A percentile compares a stretch with the other conserved stretches of the same genome.
These are phyloP conservation scores for Rosa chinensis DNA, from an alignment of 306 rosid genomes.

Conservation along the genomic window DNA sequence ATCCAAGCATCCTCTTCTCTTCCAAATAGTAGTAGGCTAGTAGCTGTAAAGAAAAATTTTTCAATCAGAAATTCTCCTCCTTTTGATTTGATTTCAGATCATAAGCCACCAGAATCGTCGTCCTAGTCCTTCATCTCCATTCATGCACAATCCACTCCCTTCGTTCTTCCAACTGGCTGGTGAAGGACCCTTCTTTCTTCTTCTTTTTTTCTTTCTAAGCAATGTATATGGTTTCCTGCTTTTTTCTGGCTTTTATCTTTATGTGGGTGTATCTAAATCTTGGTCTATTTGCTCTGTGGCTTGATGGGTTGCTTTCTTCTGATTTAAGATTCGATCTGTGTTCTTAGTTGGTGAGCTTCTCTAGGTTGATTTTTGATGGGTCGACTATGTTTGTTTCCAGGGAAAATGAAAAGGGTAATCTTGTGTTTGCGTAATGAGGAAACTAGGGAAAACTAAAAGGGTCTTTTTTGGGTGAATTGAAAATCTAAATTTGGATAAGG, in stretches of 20 bases:
- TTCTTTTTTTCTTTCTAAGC: neutral
- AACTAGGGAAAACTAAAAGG: too few relatives aligned
- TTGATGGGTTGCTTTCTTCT: constrained; percentile 8
- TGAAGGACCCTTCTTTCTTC: constrained; percentile 17
- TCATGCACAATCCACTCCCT: neutral
- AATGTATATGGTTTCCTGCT: neutral
- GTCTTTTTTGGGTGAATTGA: too few relatives aligned
- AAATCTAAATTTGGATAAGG: too few relatives aligned
- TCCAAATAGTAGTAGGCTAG: too few relatives aligned
- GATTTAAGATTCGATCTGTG: constrained; percentile 18
- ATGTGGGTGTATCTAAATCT: constrained; percentile 5
- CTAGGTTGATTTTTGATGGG: constrained; percentile 5
- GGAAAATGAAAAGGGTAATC: constrained; percentile 7
- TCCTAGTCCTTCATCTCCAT: neutral
- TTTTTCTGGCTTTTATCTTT: neutral
- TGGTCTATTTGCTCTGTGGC: neutral
- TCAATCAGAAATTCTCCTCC: neutral
- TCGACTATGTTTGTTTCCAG: constrained; percentile 12
- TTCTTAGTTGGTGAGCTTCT: neutral
- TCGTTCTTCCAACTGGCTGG: constrained; percentile 19
- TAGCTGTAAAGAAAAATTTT: constrained; percentile 19
- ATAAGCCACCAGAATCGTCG: neutral
- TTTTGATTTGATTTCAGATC: neutral
- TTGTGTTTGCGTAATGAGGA: neutral
- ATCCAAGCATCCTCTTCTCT: too few relatives aligned